A percentile compares a stretch with the other conserved stretches of the same genome.
Evolutionary conservation across 257 asterid species (phyloP).

Genomic region (Plantago ovata): DNA sequence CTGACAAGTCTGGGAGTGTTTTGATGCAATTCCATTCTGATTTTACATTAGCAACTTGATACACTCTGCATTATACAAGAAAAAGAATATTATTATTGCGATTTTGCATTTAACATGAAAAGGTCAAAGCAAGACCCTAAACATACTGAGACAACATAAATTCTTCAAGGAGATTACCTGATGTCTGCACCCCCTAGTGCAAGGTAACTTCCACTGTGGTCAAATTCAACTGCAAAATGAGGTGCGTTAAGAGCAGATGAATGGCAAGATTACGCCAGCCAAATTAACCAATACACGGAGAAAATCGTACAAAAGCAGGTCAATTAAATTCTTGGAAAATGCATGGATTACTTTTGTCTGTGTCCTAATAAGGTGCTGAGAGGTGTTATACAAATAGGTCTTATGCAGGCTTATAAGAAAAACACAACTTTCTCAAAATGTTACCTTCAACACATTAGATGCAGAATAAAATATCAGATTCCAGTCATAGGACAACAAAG

Average conservation of each 20-base stretch:
- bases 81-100: constrained; percentile 4
- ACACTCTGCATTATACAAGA: constrained; percentile 47
- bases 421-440: constrained; percentile 6
- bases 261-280: background rate
- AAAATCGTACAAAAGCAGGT: too few species aligned
- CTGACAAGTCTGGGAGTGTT: constrained; percentile 95
- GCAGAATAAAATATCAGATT: constrained; percentile 2
- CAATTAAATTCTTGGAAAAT: too few species aligned
- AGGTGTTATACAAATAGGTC: too few species aligned
- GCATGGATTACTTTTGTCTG: too few species aligned
- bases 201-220: constrained; percentile 93
- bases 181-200: constrained; percentile 87
- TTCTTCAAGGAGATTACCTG: constrained; percentile 39
- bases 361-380: too few species aligned
- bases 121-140: background rate
- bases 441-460: background rate
- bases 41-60: constrained; percentile 83
- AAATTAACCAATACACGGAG: background rate
- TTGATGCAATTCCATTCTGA: constrained; percentile 87
- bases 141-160: background rate
- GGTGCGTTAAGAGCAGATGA: background rate
- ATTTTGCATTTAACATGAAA: background rate
- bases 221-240: constrained; percentile 75
- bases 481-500: constrained; percentile 2
- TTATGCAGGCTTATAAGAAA: too few species aligned